Base-by-base conservation (phyloP, 2,329 filamentous ascomycete genomes). In the Drechslerella stenobrocha region DNA sequence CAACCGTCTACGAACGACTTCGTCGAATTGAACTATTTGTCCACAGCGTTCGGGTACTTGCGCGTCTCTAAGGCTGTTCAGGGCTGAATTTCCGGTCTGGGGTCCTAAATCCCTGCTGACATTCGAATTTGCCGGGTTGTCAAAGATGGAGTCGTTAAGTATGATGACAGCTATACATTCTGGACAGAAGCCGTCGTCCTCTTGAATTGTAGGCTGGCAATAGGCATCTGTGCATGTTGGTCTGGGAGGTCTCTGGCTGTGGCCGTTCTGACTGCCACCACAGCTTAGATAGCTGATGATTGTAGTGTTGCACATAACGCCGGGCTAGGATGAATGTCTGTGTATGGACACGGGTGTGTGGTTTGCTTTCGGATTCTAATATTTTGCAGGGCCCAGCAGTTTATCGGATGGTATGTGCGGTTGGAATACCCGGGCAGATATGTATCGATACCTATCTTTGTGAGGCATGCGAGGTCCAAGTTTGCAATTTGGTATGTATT, bases 241-340 rank as follows among this genome's bases (percentile, higher is more conserved):
- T 13, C 23, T 44, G 2, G 61, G 52, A 24, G 53, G 8, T 6
- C 47, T 52, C 9, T 52, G 53, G 5, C 28, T 47, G 24, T 66
- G 61, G 20, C 61, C 61, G 20, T 66, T 59, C 34, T 66, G 53
- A 18, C 48, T 52, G 7, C 61, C 61, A 11, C 45, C 48, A 32
- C 61, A 66, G 4, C 30, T 40, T 53, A 48, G 45, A 42, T 58
- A 53, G n/a, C 53, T 47, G 0, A 66, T 48, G 15, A 66, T n/a
- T n/a, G n/a, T n/a, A n/a, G n/a, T 53, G 34, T 58, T 58, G 48
- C 61, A 66, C 48, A 46, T 53, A 23, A 15, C 11, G 34, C n/a
- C n/a, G n/a, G n/a, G n/a, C n/a, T n/a, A n/a, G n/a, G n/a, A n/a
- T n/a, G n/a, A n/a, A 37, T 37, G 34, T 6, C 34, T 37, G 11